Conservation (phyloP, 2,329 filamentous ascomycete species). For the Graphiopsis chlorocephala region DNA sequence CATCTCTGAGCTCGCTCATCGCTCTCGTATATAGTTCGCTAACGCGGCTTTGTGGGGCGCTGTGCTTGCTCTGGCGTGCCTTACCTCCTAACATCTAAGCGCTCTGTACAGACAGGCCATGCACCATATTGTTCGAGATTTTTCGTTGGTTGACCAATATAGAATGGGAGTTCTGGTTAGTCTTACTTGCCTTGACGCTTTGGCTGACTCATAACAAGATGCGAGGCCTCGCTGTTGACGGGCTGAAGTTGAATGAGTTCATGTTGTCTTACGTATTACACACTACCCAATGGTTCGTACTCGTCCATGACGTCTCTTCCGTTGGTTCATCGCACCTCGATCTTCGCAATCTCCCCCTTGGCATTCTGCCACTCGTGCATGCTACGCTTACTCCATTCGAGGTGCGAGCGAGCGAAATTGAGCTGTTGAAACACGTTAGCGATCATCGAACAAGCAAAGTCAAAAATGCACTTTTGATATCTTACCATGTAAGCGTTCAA, state of each 20-base stretch:
- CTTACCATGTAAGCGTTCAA: slow-evolving; percentile 92
- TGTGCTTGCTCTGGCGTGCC: too few relatives aligned
- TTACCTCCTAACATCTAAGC: too few relatives aligned
- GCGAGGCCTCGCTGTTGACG: too few relatives aligned
- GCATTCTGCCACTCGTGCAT: slow-evolving; percentile 92
- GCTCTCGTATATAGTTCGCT: neutral
- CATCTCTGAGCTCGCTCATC: neutral
- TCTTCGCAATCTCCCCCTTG: slow-evolving; percentile 81
- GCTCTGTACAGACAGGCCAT: too few relatives aligned
- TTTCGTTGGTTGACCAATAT: neutral
- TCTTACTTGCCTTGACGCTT: neutral
- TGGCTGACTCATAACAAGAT: too few relatives aligned
- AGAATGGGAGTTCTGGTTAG: neutral
- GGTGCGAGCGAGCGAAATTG: slow-evolving; percentile 86
- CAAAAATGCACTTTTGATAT: slow-evolving; percentile 17
- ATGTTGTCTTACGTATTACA: slow-evolving; percentile 7
- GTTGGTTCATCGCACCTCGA: slow-evolving; percentile 51
- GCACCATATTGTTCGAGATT: neutral
- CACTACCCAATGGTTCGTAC: neutral
- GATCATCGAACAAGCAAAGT: neutral
- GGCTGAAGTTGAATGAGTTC: neutral
- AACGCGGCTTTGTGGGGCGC: neutral
- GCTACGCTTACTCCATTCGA: slow-evolving; percentile 91
- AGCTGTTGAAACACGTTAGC: slow-evolving; percentile 54
- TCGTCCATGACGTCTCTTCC: neutral